phyloP scores from a whole-genome alignment of 495 filamentous ascomycete species.

The Cercophora samala region DNA sequence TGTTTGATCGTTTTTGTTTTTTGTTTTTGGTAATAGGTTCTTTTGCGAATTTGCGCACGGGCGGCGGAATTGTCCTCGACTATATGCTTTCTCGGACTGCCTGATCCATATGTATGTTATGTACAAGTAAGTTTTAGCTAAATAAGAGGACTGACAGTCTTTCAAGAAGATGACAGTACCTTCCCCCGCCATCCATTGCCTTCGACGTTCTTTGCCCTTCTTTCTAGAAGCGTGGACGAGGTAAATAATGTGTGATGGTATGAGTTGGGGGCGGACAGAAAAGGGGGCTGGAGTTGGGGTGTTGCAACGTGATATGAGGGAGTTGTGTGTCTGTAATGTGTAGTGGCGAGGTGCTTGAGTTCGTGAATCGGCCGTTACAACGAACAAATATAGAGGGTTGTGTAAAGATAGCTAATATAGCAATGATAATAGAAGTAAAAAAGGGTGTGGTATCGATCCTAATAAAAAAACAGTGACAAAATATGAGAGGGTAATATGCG shows the following conservation, averaged over 20 bases:
- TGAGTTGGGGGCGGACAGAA: neutral
- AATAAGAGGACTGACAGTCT: neutral
- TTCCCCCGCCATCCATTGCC: neutral
- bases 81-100: neutral
- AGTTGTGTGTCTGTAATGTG: neutral
- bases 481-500: constrained; percentile 6
- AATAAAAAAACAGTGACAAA: constrained; percentile 3
- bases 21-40: neutral
- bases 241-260: neutral
- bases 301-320: neutral
- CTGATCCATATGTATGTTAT: neutral
- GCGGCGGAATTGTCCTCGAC: neutral
- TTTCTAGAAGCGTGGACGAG: neutral
- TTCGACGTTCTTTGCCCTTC: neutral
- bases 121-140: neutral
- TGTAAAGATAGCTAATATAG: neutral
- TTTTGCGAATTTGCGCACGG: neutral
- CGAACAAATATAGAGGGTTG: neutral
- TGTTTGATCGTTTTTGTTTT: no score
- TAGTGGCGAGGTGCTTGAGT: neutral
- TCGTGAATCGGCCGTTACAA: neutral
- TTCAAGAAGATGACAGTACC: neutral
- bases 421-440: neutral
- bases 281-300: neutral
- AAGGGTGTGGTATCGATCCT: constrained; percentile 24